Evolutionary conservation across 208 protist species (phyloP), one percentile per base, ranked within the genome.

Genomic region (Blastocrithidia nonstop): DNA sequence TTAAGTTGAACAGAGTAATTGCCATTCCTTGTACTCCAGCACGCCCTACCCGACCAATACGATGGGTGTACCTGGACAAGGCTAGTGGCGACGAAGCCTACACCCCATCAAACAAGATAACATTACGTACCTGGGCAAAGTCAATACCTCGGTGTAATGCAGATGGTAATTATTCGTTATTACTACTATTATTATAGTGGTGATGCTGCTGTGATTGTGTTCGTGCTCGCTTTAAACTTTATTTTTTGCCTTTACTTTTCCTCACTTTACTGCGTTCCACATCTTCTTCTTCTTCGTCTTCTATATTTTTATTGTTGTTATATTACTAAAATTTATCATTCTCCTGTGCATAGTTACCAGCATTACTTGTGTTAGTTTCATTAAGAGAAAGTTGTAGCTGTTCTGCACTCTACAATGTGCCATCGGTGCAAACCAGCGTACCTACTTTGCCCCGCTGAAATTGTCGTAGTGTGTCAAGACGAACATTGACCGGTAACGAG

Each of bases 61-160:
- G 82, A 59, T 99, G 96, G 15, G 94, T 85, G 72, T 98, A 98
- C 19, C 74, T 72, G 15, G 88, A 83, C 22, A 90, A 58, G 24
- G 59, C 66, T n/a, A 78, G 66, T 1, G 66, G 60, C n/a, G 79
- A 76, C 24, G 74, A 31, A n/a, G 82, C 66, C 35, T 71, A 48
- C 19, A 96, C 83, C n/a, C 96, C 83, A 71, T 99, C 93, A 53
- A 98, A 97, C 28, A 98, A 82, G 51, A 99, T 77, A 8, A 98
- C 88, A 50, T 91, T 95, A 39, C 73, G 69, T 5, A 99, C 94
- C 57, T 96, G 76, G 23, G 71, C 51, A 58, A 98, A 98, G 70
- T 98, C 96, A 46, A 99, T 86, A 50, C 95, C 95, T 44, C 95
- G 88, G 22, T 95, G 79, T 6, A 98, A 58, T 6, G 77, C 69